A percentile compares a stretch with the other conserved stretches of the same genome.
phyloP scores from a whole-genome alignment of 176 grass and related monocot genomes.

The Leersia perrieri region DNA sequence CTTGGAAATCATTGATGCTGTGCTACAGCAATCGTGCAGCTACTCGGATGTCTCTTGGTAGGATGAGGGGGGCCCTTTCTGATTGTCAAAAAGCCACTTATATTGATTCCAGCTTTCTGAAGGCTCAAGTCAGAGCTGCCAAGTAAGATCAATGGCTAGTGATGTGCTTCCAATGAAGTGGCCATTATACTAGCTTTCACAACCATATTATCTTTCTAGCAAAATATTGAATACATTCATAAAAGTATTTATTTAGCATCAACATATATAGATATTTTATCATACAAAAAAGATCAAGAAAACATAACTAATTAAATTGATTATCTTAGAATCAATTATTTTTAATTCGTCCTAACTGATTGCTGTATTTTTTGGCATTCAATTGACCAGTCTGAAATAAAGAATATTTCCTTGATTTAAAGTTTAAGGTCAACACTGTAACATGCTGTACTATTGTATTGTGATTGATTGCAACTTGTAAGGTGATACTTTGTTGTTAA shows the following conservation, averaged over 20 bases:
- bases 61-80: conserved; percentile 78
- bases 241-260: not conserved
- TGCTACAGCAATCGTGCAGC: conserved; percentile 97
- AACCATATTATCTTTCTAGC: not conserved
- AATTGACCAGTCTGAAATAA: conserved; percentile 19
- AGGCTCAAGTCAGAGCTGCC: conserved; percentile 76
- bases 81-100: conserved; percentile 65
- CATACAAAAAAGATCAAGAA: conserved; percentile 9
- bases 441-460: not conserved
- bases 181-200: not conserved
- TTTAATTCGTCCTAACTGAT: not conserved
- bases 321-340: not conserved
- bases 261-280: conserved; percentile 14
- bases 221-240: conserved; percentile 13
- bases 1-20: conserved; percentile 58
- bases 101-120: conserved; percentile 76
- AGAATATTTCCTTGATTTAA: conserved; percentile 14
- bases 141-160: conserved; percentile 55
- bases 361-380: not conserved
- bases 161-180: not conserved
- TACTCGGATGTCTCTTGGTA: conserved; percentile 84
- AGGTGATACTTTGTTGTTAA: not conserved
- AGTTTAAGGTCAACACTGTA: not conserved
- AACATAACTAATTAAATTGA: not conserved
- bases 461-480: not conserved